Base-by-base conservation (phyloP, 768 basidiomycete species). In the Fomitopsis pulvina region DNA sequence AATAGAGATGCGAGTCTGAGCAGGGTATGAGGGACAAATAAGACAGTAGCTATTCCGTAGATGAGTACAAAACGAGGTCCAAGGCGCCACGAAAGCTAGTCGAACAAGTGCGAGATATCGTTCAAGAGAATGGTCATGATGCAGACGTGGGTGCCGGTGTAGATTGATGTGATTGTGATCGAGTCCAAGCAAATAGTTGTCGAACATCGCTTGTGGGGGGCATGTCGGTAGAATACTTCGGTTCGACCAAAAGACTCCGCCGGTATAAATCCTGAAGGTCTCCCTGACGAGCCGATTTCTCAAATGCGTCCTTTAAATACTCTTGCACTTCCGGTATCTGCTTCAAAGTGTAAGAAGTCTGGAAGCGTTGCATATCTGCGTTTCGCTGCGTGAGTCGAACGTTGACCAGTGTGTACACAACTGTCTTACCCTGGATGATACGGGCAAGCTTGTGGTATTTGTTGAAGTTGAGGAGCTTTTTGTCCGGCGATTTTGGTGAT, bases 381-480 rank as follows among this genome's bases (percentile, higher is more conserved):
- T 28, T n/a, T n/a, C n/a, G n/a, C 14, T 2, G 18, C n/a, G n/a
- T 39, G 22, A 18, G 53, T 45, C 46, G 48, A 29, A 8, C 20
- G 10, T 40, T 18, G 26, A 26, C 2, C 32, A 34, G 48, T 24
- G 9, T n/a, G 14, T 16, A 5, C 8, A 26, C 20, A 22, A 26
- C n/a, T n/a, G 0, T 45, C 68, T 60, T 56, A 80, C 88, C 88
- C 72, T 88, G 83, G 39, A 92, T 78, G 57, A 95, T 92, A 60
- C 83, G 76, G 28, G 86, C 86, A 51, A 94, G 76, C 63, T 91
- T 95, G 61, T 88, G 87, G 60, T 96, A 98, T 66, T 96, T 95
- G 67, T 94, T 95, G 62, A 96, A 93, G 68, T 99, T 99, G 63
- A 98, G 76, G 32, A 99, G 69, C 58, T 83, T 87, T 67, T 89